phyloP scores from a whole-genome alignment of 768 basidiomycete genomes.

The Auricularia heimuer region DNA sequence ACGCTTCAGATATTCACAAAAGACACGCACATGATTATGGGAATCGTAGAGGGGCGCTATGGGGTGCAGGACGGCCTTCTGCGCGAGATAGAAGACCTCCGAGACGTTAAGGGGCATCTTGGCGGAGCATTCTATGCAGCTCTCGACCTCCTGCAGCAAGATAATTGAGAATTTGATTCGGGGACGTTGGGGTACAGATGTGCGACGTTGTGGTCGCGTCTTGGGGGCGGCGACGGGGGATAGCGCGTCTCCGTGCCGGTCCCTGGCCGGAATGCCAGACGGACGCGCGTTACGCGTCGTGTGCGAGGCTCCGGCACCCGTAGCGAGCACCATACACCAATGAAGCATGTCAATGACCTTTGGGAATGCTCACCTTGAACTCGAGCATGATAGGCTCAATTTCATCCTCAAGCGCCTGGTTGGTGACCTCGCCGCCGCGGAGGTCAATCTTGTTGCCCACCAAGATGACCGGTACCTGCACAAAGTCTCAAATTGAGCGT shows the following conservation, averaged over 20 bases:
- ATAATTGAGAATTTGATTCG: too few species aligned
- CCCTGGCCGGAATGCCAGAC: too few species aligned
- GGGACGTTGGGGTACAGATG: background rate
- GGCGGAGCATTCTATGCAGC: conserved; percentile 96
- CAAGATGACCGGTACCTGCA: conserved; percentile 87
- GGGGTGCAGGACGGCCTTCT: conserved; percentile 94
- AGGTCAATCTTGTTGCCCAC: conserved; percentile 99
- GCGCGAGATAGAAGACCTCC: conserved; percentile 97
- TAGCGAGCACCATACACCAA: too few species aligned
- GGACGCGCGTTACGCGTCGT: background rate
- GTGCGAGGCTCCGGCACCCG: background rate
- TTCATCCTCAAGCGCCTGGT: conserved; percentile 88
- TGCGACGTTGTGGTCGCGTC: background rate
- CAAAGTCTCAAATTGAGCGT: background rate
- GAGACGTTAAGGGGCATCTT: conserved; percentile 85
- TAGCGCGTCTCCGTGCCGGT: too few species aligned
- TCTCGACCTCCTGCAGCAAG: conserved; percentile 79
- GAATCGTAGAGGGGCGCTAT: conserved; percentile 97
- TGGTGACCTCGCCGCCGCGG: conserved; percentile 86
- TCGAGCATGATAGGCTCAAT: conserved; percentile 97
- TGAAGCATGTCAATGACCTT: too few species aligned
- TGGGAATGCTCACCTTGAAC: conserved; percentile 62
- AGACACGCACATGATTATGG: conserved; percentile 66
- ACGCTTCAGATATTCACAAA: too few species aligned
- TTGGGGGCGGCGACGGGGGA: too few species aligned